Conservation (phyloP, 768 basidiomycete species). For the Collybia nuda region DNA sequence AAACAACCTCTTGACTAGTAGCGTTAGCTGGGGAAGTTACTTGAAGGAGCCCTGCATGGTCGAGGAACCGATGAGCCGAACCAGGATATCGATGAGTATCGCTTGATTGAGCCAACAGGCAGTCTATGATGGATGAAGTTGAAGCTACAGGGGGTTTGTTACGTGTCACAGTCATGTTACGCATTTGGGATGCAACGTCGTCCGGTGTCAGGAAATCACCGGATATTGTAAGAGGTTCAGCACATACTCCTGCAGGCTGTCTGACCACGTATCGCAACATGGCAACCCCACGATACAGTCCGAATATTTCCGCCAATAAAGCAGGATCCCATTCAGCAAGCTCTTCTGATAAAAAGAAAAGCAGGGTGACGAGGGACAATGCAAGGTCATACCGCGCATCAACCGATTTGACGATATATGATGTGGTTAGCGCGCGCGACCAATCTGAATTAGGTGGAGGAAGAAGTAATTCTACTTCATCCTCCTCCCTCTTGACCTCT, state of each 20-base stretch:
- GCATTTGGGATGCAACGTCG: slow-evolving; percentile 69
- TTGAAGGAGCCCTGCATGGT: slow-evolving; percentile 63
- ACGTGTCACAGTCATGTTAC: slow-evolving; percentile 70
- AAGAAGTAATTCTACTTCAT: slow-evolving; percentile 58
- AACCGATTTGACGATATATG: slow-evolving; percentile 61
- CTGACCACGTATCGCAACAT: slow-evolving; percentile 63
- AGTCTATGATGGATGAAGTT: slow-evolving; percentile 63
- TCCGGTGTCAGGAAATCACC: slow-evolving; percentile 31
- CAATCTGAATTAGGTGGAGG: slow-evolving; percentile 60
- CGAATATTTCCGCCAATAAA: slow-evolving; percentile 71
- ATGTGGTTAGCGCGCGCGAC: slow-evolving; percentile 58
- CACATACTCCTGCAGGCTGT: slow-evolving; percentile 49
- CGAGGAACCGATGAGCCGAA: slow-evolving; percentile 71
- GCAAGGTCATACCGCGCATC: slow-evolving; percentile 77
- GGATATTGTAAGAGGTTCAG: slow-evolving; percentile 14
- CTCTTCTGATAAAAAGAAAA: slow-evolving; percentile 71
- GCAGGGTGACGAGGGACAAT: slow-evolving; percentile 59
- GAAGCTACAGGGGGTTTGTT: slow-evolving; percentile 45
- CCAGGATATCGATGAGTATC: slow-evolving; percentile 50
- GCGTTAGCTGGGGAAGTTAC: slow-evolving; percentile 68
- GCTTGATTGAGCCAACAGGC: slow-evolving; percentile 54
- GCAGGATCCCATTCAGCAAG: slow-evolving; percentile 64
- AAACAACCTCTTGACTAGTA: slow-evolving; percentile 65
- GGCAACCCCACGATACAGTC: slow-evolving; percentile 75
- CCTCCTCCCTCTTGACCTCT: slow-evolving; percentile 74